These are phyloP conservation scores for Polymyxa betae DNA, from an alignment of 208 protist species.

Conservation along the genomic window DNA sequence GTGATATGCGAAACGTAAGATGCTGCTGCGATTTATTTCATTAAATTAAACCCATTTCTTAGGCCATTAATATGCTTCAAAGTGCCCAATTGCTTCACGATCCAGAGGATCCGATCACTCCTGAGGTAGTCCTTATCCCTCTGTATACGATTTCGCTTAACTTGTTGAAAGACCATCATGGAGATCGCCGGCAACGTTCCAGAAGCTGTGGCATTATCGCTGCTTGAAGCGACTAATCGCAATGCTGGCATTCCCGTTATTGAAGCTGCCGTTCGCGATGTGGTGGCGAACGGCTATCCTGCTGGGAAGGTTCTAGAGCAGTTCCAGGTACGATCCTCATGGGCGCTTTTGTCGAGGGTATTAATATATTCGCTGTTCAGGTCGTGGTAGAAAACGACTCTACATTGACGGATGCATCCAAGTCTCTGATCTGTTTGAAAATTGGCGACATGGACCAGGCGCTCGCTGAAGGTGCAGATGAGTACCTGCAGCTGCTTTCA, in stretches of 20 bases:
- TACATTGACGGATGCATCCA: constrained; percentile 58
- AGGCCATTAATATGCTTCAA: constrained; percentile 39
- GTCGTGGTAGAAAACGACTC: constrained; percentile 61
- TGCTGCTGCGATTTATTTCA: neutral
- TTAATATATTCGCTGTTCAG: neutral
- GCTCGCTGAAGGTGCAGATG: constrained; percentile 81
- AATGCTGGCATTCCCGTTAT: constrained; percentile 35
- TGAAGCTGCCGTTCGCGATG: constrained; percentile 65
- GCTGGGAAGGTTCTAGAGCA: constrained; percentile 71
- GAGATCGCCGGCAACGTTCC: constrained; percentile 29
- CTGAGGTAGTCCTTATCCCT: neutral
- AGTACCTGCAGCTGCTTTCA: constrained; percentile 79
- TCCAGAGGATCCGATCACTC: neutral
- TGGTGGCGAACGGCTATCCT: constrained; percentile 75
- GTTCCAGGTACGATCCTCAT: constrained; percentile 59
- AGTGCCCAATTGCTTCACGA: constrained; percentile 20
- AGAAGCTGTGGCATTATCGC: neutral
- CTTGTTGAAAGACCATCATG: neutral
- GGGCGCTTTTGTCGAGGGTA: neutral
- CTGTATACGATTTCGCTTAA: neutral
- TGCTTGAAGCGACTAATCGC: neutral
- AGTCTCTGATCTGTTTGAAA: constrained; percentile 70
- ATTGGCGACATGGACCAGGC: constrained; percentile 73
- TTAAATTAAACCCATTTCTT: neutral
- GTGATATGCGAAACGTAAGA: constrained; percentile 89